These are phyloP conservation scores for Ophiocordyceps unilateralis DNA, from an alignment of 2,329 filamentous ascomycete species.

Conservation along the genomic window DNA sequence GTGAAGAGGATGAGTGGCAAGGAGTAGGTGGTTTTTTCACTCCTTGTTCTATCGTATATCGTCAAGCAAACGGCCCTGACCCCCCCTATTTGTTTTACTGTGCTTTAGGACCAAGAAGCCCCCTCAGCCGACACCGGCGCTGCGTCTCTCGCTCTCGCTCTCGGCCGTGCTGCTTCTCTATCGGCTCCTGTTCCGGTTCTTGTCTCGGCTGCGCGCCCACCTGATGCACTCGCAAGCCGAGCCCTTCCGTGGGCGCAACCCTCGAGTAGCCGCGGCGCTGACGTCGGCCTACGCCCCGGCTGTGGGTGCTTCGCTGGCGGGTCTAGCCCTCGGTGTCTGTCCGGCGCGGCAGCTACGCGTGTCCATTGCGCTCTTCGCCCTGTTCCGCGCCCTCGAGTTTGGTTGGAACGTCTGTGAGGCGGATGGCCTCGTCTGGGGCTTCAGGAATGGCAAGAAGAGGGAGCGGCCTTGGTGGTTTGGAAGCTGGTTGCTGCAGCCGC, in stretches of 20 bases:
- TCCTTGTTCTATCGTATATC: background rate
- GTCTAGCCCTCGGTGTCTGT: slow-evolving; percentile 63
- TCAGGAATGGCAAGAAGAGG: slow-evolving; percentile 33
- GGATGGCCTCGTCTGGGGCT: slow-evolving; percentile 49
- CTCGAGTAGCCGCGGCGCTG: slow-evolving; percentile 52
- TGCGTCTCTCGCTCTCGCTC: slow-evolving; percentile 66
- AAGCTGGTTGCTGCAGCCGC: slow-evolving; percentile 64
- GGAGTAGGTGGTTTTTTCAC: slow-evolving; percentile 20
- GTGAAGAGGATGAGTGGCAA: slow-evolving; percentile 26
- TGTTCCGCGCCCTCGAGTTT: slow-evolving; percentile 72
- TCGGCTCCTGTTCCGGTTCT: slow-evolving; percentile 78
- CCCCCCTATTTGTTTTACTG: too few relatives aligned
- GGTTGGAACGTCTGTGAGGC: slow-evolving; percentile 70
- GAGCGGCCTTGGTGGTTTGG: slow-evolving; percentile 69
- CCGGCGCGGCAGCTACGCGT: slow-evolving; percentile 50
- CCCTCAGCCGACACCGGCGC: slow-evolving; percentile 44
- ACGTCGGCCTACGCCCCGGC: slow-evolving; percentile 76
- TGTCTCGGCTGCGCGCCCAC: slow-evolving; percentile 59
- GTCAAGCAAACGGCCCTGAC: too few relatives aligned
- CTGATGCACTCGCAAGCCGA: slow-evolving; percentile 65
- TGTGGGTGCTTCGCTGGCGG: slow-evolving; percentile 76
- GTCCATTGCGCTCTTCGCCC: slow-evolving; percentile 64
- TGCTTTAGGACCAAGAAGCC: slow-evolving; percentile 23
- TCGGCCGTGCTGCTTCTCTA: slow-evolving; percentile 79
- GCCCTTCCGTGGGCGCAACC: slow-evolving; percentile 71